Evolutionary conservation across 345 rosid species (phyloP), one percentile per base, ranked within the genome.

Genomic region (Xanthoceras sorbifolium): DNA sequence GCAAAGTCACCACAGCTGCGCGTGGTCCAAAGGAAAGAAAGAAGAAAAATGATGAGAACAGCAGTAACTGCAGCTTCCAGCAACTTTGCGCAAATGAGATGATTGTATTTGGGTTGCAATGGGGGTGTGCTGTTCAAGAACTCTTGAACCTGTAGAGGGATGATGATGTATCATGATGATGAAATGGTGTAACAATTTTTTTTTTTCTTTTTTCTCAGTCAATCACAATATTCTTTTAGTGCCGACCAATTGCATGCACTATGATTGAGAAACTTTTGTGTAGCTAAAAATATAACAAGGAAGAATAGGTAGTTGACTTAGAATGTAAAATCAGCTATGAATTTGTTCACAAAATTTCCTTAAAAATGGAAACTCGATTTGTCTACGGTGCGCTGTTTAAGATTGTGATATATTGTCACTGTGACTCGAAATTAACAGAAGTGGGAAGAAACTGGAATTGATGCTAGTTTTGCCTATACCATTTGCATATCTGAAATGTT

Each of bases 1-100:
- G 84, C 97, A 4, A 90, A 85, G 79, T 88, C 97, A n/a, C 94
- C 94, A 0, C 80, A 78, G 64, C 80, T 93, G 67, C 79, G 86
- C 8, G 87, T 87, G 63, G 83, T 86, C 4, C 84, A 71, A 61
- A 84, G 93, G 78, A 85, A 36, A 67, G 84, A 82, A 36, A 69
- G 74, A 60, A 76, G 84, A 64, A 79, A 70, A 29, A 36, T 34
- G 70, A 23, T 42, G 18, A 18, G 40, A 34, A 25, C 75, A 1
- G 31, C 75, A 1, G 28, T 70, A 28, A 61, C 79, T 25, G 81
- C 80, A 20, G 69, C 69, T 69, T 88, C 89, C 7, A 83, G 91
- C 78, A 78, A 88, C 6, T 84, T 88, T 36, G 72, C 91, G 22
- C 73, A 80, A 52, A 86, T 87, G 89, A 84, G 92, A 72, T 87